Evolutionary conservation across 306 rosid genomes (phyloP), one percentile per base, ranked within the genome.

Genomic region (Cucurbita maxima): DNA sequence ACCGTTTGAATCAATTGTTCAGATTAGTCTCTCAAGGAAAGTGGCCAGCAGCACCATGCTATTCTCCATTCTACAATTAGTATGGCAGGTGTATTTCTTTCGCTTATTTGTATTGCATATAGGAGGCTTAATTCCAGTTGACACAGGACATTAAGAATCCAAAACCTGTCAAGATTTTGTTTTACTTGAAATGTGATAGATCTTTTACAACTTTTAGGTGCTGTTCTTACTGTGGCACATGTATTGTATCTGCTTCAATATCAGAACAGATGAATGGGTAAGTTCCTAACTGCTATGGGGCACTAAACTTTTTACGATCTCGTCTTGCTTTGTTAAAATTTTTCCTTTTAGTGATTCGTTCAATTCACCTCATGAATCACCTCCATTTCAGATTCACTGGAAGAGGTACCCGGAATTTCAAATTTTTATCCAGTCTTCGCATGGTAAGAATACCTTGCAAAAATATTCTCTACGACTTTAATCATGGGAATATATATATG

Each of bases 241-340:
- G 43, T 81, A 81, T 72, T 83, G 87, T 70, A 72, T 83, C 38
- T 79, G 81, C 64, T 37, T 62, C 81, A 81, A 86, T 71, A 83
- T 86, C 78, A 81, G 79, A 77, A 86, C 87, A 10, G 87, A 83
- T 34, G 89, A 86, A 79, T 86, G 89, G 89, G 87, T 83, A 85
- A 78, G 82, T 72, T 69, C 72, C 58, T 75, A 14, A 41, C 36
- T 58, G 50, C 18, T 36, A 34, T 15, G 18, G 43, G 18, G 44
- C 5, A 4, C 54, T 47, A 10, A 34, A 10, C 47, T 47, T 30
- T 30, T 30, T 30, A 30, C 34, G 34, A 30, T 30, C 10, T 20
- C 36, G 30, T 13, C 73, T 47, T 5, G 41, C 67, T 60, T 43
- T 58, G 18, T 3, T 11, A 45, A 67, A 20, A 19, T 7, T 45